Evolutionary conservation across 345 rosid species (phyloP), one percentile per base, ranked within the genome.

Genomic region (Aegle marmelos): DNA sequence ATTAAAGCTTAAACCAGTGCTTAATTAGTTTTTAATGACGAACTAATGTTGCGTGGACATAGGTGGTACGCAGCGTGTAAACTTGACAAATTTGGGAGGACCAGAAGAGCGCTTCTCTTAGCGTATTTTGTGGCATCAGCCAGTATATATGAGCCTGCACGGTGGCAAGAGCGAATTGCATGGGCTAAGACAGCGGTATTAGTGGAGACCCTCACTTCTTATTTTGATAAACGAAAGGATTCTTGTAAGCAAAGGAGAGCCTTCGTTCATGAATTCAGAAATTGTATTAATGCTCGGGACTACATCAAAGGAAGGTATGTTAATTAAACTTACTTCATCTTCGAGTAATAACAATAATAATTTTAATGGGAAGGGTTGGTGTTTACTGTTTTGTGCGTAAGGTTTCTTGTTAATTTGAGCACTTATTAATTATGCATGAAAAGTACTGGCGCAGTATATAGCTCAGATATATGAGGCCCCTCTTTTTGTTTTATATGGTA

Each of bases 101-200:
- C 85, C 75, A 79, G 81, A 68, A 84, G 84, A 70, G 79, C 70
- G 25, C 85, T 97, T 33, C 89, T 93, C 1, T 53, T 79, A 4
- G 82, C 90, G 0, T 97, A 91, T 76, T 97, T 81, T 33, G 2
- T 90, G 61, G 97, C 98, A 14, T 87, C 94, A 25, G 91, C 98
- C 33, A 94, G 82, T 27, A 86, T 93, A 39, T 94, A 80, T 36
- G 99, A 94, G 73, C 89, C 88, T 24, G 95, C 94, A 68, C 86
- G 91, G 83, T 88, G 90, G 21, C 78, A 71, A 74, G 94, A 93
- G 82, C 79, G 99, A 48, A 83, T 97, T 17, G 91, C 89, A 9
- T 97, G 99, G 99, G 95, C 98, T 50, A 91, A 87, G 68, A 86
- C 98, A 6, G 64, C 86, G 5, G 69, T 86, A 27, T 66, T 97